A percentile compares a stretch with the other conserved stretches of the same genome.
phyloP scores from a whole-genome alignment of 345 rosid species.

The Rhizophora apiculata region DNA sequence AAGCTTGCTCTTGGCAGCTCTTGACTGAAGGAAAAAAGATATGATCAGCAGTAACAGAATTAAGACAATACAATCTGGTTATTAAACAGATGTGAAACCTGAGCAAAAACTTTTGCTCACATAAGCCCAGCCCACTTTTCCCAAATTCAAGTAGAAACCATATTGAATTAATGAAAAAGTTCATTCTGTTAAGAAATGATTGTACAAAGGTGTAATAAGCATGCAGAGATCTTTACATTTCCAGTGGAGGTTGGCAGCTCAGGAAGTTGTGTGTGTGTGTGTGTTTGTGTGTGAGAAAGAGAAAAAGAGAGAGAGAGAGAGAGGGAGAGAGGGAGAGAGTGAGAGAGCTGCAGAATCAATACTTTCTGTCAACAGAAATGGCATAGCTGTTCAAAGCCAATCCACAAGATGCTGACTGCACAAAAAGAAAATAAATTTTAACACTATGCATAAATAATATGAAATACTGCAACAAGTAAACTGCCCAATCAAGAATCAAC shows the following conservation, averaged over 20 bases:
- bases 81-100: conserved; percentile 9
- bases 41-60: not conserved
- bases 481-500: conserved; percentile 28
- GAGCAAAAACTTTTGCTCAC: not conserved
- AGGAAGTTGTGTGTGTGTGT: too few species aligned
- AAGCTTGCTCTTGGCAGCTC: conserved; percentile 87
- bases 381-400: conserved; percentile 89
- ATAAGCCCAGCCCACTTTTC: not conserved
- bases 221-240: too few species aligned
- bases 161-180: too few species aligned
- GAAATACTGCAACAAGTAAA: conserved; percentile 6
- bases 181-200: too few species aligned
- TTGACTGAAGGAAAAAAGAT: conserved; percentile 54
- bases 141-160: not conserved
- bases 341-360: conserved; percentile 26
- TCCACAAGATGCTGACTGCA: conserved; percentile 86
- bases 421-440: conserved; percentile 22
- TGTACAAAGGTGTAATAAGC: too few species aligned
- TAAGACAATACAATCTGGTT: not conserved
- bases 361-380: conserved; percentile 76
- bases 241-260: too few species aligned
- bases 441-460: conserved; percentile 1
- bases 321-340: not conserved
- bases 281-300: too few species aligned
- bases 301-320: not conserved